Base-by-base conservation (phyloP, 495 filamentous ascomycete genomes). In the Neurospora hispaniola region DNA sequence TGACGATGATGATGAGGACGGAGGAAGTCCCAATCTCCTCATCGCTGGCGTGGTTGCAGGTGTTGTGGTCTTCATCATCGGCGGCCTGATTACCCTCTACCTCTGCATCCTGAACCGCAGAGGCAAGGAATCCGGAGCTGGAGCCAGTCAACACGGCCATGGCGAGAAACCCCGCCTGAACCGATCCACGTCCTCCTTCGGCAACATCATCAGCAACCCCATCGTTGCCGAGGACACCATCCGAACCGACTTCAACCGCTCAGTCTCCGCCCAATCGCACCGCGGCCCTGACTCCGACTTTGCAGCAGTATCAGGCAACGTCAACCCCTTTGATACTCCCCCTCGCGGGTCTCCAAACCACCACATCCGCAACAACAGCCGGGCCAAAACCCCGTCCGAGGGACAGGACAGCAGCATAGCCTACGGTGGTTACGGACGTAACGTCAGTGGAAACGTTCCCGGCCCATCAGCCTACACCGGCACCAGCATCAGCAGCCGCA, bases 111-210 rank as follows among this genome's bases (percentile, higher is more conserved):
- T 79, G 66, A 80, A 76, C 71, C 73, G 75, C 72, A 12, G 73
- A 71, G 42, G 27, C 54, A 31, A 74, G 71, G 43, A 43, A 71
- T 20, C 46, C 4, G 38, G 69, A 48, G 42, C 18, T 38, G 41
- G 70, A 68, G n/a, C 40, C 73, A 0, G 71, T 75, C 10, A 74
- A 83, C 14, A 35, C 14, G 54, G 54, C 7, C 54, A 66, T 66
- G 54, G 27, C 27, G 54, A 66, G 54, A 66, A 66, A 35, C 54
- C 54, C 27, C 54, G 54, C 54, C 54, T 66, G 54, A 66, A 66
- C 42, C 76, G 86, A 77, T 74, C 86, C 78, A 74, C 85, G 72
- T 80, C 80, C 9, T 83, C 83, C 4, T 84, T 86, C 70, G 83
- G 83, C 38, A 84, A 84, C 76, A 76, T 83, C 71, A 84, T 85